phyloP scores from a whole-genome alignment of 495 filamentous ascomycete genomes.

The Xylaria castorea region DNA sequence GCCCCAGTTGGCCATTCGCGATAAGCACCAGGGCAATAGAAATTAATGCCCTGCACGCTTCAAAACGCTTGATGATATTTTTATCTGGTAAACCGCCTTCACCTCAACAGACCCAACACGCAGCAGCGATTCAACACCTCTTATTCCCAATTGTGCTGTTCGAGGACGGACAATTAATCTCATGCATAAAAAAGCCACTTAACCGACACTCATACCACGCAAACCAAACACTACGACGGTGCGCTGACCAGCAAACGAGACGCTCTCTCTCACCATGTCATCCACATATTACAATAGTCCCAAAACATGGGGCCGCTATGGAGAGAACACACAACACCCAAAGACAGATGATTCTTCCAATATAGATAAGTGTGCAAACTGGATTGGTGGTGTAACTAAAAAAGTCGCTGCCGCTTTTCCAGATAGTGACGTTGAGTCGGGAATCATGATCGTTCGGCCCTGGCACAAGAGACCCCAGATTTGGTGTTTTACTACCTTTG shows the following conservation, averaged over 20 bases:
- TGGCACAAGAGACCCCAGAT: background rate
- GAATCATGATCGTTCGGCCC: background rate
- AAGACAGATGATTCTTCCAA: background rate
- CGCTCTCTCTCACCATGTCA: background rate
- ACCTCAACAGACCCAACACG: background rate
- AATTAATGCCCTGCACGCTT: background rate
- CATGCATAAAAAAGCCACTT: background rate
- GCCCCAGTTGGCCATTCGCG: background rate
- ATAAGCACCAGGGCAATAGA: background rate
- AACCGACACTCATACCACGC: background rate
- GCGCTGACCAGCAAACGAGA: background rate
- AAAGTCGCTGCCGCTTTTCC: background rate
- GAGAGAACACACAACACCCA: background rate
- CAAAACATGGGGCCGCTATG: background rate
- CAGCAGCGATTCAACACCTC: background rate
- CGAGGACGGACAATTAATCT: background rate
- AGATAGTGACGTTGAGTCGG: no score
- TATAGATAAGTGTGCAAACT: background rate
- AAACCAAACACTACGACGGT: background rate
- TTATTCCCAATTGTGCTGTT: background rate
- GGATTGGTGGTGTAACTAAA: background rate
- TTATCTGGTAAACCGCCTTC: background rate
- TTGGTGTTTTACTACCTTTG: background rate
- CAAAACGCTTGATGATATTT: background rate
- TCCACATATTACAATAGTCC: background rate